Evolutionary conservation across 2,329 filamentous ascomycete species (phyloP).

Genomic region (Tolypocladium paradoxum): DNA sequence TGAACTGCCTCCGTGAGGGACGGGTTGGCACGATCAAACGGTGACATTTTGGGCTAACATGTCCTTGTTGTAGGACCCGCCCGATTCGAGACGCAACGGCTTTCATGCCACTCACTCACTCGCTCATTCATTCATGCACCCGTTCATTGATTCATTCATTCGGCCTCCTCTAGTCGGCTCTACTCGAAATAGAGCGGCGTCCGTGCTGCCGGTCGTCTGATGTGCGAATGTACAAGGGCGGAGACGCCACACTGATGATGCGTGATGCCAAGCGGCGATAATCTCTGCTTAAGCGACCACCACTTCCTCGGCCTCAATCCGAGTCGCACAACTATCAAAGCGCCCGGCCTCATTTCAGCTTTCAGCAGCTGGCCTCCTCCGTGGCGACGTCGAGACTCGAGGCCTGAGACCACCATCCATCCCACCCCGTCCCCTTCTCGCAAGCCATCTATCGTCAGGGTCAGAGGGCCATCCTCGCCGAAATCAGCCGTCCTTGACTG

Average conservation of each 20-base stretch:
- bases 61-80: not conserved
- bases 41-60: not conserved
- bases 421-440: no score
- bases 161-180: not conserved
- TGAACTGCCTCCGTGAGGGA: no score
- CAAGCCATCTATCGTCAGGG: not conserved
- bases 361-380: not conserved
- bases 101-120: no score
- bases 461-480: not conserved
- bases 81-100: not conserved
- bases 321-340: not conserved
- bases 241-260: not conserved
- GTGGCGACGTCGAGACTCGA: not conserved
- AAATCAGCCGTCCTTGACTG: constrained; percentile 30
- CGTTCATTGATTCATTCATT: not conserved
- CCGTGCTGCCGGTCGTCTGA: not conserved
- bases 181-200: no score
- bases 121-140: no score
- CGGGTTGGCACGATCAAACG: no score
- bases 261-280: not conserved
- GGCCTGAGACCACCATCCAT: not conserved
- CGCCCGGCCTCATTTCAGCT: not conserved
- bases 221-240: not conserved
- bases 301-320: not conserved
- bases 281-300: not conserved